phyloP scores from a whole-genome alignment of 805 yeast genomes.

The Nakazawaea laoshanensis region DNA sequence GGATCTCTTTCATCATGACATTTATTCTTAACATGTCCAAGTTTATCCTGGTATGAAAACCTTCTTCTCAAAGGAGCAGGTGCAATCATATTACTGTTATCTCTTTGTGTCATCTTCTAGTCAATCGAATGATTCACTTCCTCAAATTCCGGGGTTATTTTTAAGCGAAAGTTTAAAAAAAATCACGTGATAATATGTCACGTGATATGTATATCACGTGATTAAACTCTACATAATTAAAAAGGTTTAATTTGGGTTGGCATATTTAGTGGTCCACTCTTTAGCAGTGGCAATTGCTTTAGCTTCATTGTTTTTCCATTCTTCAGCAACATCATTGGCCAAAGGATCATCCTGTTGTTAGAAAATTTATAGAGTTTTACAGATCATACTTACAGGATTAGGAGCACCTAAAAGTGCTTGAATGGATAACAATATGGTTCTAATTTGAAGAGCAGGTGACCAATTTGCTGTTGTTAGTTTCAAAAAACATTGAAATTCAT shows the following conservation, averaged over 20 bases:
- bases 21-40: background rate
- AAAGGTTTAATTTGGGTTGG: no score
- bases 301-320: constrained; percentile 83
- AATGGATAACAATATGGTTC: constrained; percentile 83
- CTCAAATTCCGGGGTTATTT: no score
- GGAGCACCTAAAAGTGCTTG: constrained; percentile 95
- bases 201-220: no score
- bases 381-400: constrained; percentile 46
- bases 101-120: no score
- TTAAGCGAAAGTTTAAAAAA: no score
- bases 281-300: constrained; percentile 74
- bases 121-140: no score
- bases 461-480: constrained; percentile 50
- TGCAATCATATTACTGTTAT: no score
- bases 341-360: constrained; percentile 88
- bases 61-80: no score
- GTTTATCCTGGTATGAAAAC: background rate
- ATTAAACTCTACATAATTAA: no score
- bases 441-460: constrained; percentile 95
- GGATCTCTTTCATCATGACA: background rate
- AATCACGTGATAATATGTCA: no score
- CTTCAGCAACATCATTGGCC: constrained; percentile 96
- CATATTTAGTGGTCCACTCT: constrained; percentile 65
- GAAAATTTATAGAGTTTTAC: background rate
- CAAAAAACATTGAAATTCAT: background rate